Evolutionary conservation across 2,329 filamentous ascomycete genomes (phyloP).

Genomic region (Botrytis paeoniae): DNA sequence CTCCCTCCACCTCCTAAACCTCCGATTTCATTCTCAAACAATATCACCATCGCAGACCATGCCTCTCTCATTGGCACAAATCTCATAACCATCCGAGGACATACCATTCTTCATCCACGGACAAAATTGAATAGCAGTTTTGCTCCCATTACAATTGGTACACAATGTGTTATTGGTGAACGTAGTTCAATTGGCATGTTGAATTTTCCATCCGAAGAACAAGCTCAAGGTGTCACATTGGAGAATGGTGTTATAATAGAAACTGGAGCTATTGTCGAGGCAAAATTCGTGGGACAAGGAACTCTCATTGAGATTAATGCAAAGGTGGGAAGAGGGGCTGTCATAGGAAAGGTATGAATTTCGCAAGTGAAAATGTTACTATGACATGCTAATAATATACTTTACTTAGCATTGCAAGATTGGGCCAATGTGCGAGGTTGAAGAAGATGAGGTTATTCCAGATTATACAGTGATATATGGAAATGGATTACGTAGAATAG

Average conservation of each 20-base stretch:
- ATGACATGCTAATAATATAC: constrained; percentile 17
- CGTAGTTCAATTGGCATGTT: constrained; percentile 53
- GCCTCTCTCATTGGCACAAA: constrained; percentile 67
- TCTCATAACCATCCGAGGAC: constrained; percentile 73
- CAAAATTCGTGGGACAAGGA: constrained; percentile 48
- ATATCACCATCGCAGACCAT: constrained; percentile 59
- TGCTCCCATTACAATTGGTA: constrained; percentile 76
- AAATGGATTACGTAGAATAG: constrained; percentile 55
- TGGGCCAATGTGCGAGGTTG: constrained; percentile 59
- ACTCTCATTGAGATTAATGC: constrained; percentile 61
- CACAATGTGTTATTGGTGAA: constrained; percentile 80
- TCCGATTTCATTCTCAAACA: constrained; percentile 59
- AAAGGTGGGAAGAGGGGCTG: constrained; percentile 57
- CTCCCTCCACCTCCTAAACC: constrained; percentile 52
- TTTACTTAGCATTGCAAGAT: constrained; percentile 62
- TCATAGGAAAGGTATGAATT: constrained; percentile 57
- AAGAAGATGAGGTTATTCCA: constrained; percentile 55
- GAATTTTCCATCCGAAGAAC: constrained; percentile 32
- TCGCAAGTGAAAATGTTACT: neutral
- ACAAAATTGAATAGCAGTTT: constrained; percentile 73
- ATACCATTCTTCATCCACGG: constrained; percentile 83
- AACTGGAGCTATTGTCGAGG: constrained; percentile 57
- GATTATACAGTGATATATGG: constrained; percentile 71
- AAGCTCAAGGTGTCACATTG: constrained; percentile 45
- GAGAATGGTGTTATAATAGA: constrained; percentile 62